phyloP scores from a whole-genome alignment of 2,329 filamentous ascomycete genomes.

The Penicillium sp. region DNA sequence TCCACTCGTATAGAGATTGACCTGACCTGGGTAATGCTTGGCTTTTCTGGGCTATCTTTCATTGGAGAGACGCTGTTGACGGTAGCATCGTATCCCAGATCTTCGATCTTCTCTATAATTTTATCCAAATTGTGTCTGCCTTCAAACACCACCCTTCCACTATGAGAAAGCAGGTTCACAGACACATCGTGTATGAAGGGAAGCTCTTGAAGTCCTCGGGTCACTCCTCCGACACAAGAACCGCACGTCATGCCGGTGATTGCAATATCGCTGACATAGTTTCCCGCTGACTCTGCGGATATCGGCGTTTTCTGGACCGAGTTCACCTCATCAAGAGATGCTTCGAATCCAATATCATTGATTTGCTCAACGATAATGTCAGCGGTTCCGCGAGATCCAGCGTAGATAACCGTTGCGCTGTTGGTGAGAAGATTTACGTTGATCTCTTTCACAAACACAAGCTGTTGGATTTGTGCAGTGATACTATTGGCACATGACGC shows the following conservation, averaged over 20 bases:
- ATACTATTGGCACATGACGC: slow-evolving; percentile 66
- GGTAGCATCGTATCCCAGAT: slow-evolving; percentile 64
- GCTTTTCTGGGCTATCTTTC: slow-evolving; percentile 32
- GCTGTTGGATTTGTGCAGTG: slow-evolving; percentile 57
- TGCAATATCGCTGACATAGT: slow-evolving; percentile 48
- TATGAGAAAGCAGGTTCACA: slow-evolving; percentile 54
- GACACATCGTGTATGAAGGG: slow-evolving; percentile 49
- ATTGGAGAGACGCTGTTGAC: slow-evolving; percentile 49
- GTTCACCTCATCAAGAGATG: slow-evolving; percentile 40
- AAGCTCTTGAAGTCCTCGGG: slow-evolving; percentile 46
- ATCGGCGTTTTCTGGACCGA: slow-evolving; percentile 7
- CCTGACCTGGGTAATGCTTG: slow-evolving; percentile 40
- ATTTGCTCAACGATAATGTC: slow-evolving; percentile 50
- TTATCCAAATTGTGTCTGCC: slow-evolving; percentile 47
- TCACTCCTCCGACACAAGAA: slow-evolving; percentile 54
- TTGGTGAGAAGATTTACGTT: slow-evolving; percentile 66
- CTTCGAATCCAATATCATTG: slow-evolving; percentile 52
- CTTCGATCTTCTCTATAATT: slow-evolving; percentile 53
- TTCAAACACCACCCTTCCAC: slow-evolving; percentile 49
- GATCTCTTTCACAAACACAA: slow-evolving; percentile 58
- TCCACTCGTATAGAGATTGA: slow-evolving; percentile 65
- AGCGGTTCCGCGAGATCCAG: slow-evolving; percentile 48
- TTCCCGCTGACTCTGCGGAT: slow-evolving; percentile 3
- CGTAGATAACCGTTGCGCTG: slow-evolving; percentile 62
- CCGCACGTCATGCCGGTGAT: slow-evolving; percentile 60